Evolutionary conservation across 352 stramenopile genomes (phyloP).

Genomic region (Pythium diclinum): DNA sequence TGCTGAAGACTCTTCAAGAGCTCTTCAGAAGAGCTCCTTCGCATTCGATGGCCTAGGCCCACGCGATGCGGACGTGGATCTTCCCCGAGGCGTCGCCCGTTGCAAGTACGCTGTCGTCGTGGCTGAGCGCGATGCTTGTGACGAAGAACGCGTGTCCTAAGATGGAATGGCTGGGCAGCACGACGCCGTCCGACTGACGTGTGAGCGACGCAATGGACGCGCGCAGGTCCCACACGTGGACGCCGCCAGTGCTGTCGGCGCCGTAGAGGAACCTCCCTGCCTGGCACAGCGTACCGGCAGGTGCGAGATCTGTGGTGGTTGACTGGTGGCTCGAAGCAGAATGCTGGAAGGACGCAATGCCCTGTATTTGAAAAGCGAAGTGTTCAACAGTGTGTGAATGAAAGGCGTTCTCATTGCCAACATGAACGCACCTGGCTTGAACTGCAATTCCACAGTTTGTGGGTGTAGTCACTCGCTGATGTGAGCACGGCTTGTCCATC

Average conservation of each 20-base stretch:
- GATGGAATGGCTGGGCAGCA: constrained; percentile 11
- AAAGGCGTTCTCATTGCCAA: too few species aligned
- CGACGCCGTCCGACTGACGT: background rate
- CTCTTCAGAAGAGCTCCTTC: background rate
- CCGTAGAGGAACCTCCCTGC: constrained; percentile 20
- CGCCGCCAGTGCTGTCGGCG: constrained; percentile 3
- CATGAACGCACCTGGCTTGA: constrained; percentile 1
- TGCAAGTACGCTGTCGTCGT: constrained; percentile 21
- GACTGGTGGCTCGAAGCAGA: background rate
- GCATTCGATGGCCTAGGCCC: background rate
- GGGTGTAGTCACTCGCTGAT: constrained; percentile 11
- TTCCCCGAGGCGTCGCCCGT: constrained; percentile 24
- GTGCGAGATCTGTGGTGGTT: background rate
- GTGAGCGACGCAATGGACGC: background rate
- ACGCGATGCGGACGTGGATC: constrained; percentile 16
- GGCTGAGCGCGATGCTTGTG: constrained; percentile 19
- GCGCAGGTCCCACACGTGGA: constrained; percentile 20
- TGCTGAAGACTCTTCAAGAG: too few species aligned
- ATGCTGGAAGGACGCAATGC: constrained; percentile 10
- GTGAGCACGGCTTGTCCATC: constrained; percentile 1
- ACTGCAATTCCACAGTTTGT: constrained; percentile 21
- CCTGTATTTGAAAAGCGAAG: background rate
- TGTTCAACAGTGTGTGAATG: background rate
- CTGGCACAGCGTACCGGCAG: constrained; percentile 12
- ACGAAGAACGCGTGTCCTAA: constrained; percentile 19